Percentiles rank a stretch among this genome's conserved stretches.
These are phyloP conservation scores for Euphorbia peplus DNA, from an alignment of 345 rosid species.

Conservation along the genomic window DNA sequence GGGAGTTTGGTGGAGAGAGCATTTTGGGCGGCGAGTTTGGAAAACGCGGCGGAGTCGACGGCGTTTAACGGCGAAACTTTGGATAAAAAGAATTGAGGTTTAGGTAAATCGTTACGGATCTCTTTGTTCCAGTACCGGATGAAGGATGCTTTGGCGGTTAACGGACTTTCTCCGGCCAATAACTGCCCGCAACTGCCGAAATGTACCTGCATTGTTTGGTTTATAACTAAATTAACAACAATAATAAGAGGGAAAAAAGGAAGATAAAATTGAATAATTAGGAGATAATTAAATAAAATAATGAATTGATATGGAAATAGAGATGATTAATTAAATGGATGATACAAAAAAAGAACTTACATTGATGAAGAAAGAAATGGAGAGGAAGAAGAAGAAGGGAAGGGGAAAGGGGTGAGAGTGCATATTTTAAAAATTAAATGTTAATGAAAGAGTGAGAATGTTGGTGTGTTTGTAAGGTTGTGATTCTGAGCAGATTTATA, in stretches of 20 bases:
- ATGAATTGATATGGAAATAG: too few relatives aligned
- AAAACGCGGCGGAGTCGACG: conserved; percentile 55
- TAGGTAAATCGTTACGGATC: conserved; percentile 43
- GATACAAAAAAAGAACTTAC: conserved; percentile 15
- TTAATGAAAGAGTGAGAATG: neutral
- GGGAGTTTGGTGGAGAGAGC: conserved; percentile 57
- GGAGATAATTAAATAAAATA: too few relatives aligned
- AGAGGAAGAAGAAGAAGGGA: conserved; percentile 7
- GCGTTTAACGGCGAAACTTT: conserved; percentile 73
- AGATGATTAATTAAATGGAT: too few relatives aligned
- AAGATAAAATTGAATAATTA: neutral
- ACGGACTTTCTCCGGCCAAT: conserved; percentile 46
- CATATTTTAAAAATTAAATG: conserved; percentile 9
- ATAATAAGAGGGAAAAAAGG: neutral
- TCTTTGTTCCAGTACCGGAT: conserved; percentile 88
- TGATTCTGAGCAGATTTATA: conserved; percentile 7
- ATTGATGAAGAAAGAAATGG: conserved; percentile 5
- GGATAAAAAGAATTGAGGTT: conserved; percentile 60
- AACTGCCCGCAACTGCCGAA: neutral
- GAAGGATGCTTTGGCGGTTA: conserved; percentile 67
- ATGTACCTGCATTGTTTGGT: conserved; percentile 25
- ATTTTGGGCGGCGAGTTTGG: conserved; percentile 65
- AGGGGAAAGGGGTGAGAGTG: neutral
- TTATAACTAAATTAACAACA: neutral
- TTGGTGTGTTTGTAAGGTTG: conserved; percentile 20